Evolutionary conservation across 768 basidiomycete species (phyloP), one percentile per base, ranked within the genome.

Genomic region (Zangia roseola): DNA sequence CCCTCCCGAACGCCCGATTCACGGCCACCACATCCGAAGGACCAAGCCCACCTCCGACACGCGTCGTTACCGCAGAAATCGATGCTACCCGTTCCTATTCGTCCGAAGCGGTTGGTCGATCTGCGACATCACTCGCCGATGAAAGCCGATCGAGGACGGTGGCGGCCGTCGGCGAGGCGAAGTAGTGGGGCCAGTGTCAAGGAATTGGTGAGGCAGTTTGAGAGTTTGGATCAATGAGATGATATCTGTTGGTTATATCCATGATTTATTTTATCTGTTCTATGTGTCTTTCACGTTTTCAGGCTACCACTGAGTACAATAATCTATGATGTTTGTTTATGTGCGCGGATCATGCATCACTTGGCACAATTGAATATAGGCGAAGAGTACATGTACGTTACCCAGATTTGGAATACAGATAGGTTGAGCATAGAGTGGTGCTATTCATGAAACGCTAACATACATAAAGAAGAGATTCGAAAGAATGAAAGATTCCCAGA

Each of bases 111-210:
- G 38, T 58, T 86, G 10, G 79, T 85, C 3, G 75, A 86, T 41
- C 69, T 88, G 31, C 65, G 72, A 20, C 68, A 62, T 34, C 47
- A 49, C 19, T 69, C 67, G 20, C 77, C 79, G 42, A 73, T 70
- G 20, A 69, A 76, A 13, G 64, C 73, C 7, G 68, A 73, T 14
- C 63, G 67, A 3, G 59, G 59, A 16, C 53, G 57, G 2, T 54
- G 63, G 20, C 64, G 70, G 39, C 71, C 70, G 24, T 10, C 43
- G 10, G 20, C 41, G n/a, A 69, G 87, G 49, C 71, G 82, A 58
- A 82, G 79, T 50, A 87, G 88, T 57, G 80, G 78, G 13, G 74
- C 77, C 43, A 88, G 86, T 57, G 88, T 91, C 49, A 87, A 78
- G 66, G 87, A 90, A 43, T 63, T 91, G 45, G 80, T 89, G 43